Evolutionary conservation across 306 rosid species (phyloP).

Genomic region (Trifolium repens): DNA sequence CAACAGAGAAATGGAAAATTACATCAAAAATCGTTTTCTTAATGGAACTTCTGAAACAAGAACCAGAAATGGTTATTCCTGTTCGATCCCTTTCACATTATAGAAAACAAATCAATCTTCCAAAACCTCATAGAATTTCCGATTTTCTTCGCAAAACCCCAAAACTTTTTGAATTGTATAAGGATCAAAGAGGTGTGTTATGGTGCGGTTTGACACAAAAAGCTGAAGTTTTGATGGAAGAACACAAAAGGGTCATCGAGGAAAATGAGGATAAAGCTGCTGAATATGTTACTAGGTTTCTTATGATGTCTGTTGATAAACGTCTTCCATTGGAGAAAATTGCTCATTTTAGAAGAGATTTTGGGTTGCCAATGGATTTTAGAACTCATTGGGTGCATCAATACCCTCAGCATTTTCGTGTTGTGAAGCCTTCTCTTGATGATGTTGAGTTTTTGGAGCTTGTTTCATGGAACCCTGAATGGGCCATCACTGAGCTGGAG

Average conservation of each 20-base stretch:
- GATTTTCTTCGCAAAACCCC: slow-evolving; percentile 76
- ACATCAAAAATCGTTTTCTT: slow-evolving; percentile 54
- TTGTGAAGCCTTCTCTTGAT: slow-evolving; percentile 52
- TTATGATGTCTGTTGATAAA: slow-evolving; percentile 69
- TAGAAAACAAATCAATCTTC: slow-evolving; percentile 69
- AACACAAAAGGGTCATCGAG: slow-evolving; percentile 54
- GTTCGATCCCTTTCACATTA: slow-evolving; percentile 63
- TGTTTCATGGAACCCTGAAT: slow-evolving; percentile 73
- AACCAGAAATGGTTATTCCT: slow-evolving; percentile 75
- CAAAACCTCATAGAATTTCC: slow-evolving; percentile 72
- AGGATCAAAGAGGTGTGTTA: slow-evolving; percentile 56
- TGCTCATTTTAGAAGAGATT: slow-evolving; percentile 52
- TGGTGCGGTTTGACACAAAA: slow-evolving; percentile 77
- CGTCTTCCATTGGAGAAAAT: slow-evolving; percentile 63
- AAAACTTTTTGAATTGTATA: slow-evolving; percentile 63
- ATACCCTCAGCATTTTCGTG: slow-evolving; percentile 65
- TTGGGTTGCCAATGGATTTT: slow-evolving; percentile 50
- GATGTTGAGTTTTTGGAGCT: slow-evolving; percentile 78
- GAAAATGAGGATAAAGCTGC: slow-evolving; percentile 65
- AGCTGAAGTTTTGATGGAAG: slow-evolving; percentile 63
- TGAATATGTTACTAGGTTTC: slow-evolving; percentile 65
- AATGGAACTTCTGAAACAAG: slow-evolving; percentile 67
- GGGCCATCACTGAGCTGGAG: slow-evolving; percentile 89
- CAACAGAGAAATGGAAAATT: slow-evolving; percentile 75
- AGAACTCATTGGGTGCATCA: slow-evolving; percentile 64